Evolutionary conservation across 1,139 yeast species (phyloP).

Genomic region (Saccharomycopsis crataegensis): DNA sequence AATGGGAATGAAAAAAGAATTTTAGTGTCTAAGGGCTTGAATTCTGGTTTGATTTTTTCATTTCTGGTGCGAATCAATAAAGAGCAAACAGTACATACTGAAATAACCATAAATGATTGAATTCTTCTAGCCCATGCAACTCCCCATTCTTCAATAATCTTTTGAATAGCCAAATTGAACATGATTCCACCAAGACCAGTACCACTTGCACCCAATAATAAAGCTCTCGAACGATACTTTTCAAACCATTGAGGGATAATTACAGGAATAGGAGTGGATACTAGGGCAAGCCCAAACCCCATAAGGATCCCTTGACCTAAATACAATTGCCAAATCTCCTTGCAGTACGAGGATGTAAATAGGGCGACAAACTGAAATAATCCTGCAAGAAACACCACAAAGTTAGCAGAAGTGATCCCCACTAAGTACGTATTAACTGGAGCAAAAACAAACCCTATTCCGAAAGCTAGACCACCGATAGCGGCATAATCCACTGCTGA

Average conservation of each 20-base stretch:
- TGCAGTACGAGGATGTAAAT: constrained; percentile 54
- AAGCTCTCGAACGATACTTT: constrained; percentile 42
- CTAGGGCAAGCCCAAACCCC: constrained; percentile 49
- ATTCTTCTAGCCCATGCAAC: constrained; percentile 62
- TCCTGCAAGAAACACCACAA: constrained; percentile 35
- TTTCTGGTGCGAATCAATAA: constrained; percentile 41
- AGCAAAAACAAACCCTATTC: constrained; percentile 47
- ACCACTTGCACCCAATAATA: constrained; percentile 43
- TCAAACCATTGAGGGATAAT: constrained; percentile 51
- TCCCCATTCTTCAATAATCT: constrained; percentile 34
- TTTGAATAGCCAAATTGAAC: constrained; percentile 33
- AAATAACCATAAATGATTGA: constrained; percentile 39
- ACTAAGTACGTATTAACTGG: constrained; percentile 39
- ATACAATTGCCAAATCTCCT: constrained; percentile 48
- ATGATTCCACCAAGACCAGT: constrained; percentile 46
- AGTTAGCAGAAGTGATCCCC: constrained; percentile 25
- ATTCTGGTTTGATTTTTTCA: constrained; percentile 27
- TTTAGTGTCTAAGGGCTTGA: constrained; percentile 24
- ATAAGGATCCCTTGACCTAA: constrained; percentile 57
- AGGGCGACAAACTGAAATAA: constrained; percentile 44
- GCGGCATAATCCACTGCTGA: constrained; percentile 50
- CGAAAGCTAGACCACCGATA: constrained; percentile 57
- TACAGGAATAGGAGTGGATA: constrained; percentile 47
- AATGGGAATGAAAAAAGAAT: constrained; percentile 34
- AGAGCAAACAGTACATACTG: constrained; percentile 27